Conservation (phyloP, 2,329 filamentous ascomycete species). For the Xylariaceae sp. region DNA sequence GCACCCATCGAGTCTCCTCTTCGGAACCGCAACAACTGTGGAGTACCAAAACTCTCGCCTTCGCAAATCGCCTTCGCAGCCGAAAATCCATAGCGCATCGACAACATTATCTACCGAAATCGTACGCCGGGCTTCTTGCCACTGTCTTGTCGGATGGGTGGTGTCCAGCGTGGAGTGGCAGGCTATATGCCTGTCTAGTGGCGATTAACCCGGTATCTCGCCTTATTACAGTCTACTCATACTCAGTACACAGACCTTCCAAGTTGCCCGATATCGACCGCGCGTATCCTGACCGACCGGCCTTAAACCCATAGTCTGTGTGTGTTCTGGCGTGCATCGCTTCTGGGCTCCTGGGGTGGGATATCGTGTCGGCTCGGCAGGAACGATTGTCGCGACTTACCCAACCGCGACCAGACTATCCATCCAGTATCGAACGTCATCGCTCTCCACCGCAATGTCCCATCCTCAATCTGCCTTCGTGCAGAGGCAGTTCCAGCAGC, state of each 20-base stretch:
- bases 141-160: slow-evolving; percentile 40
- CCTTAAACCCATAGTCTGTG: no score
- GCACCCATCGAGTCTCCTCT: neutral
- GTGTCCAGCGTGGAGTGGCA: slow-evolving; percentile 39
- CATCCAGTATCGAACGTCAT: neutral
- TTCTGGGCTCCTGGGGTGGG: no score
- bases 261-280: no score
- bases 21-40: no score
- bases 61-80: no score
- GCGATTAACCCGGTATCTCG: slow-evolving; percentile 11
- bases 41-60: no score
- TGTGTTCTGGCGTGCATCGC: no score
- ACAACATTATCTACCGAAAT: neutral
- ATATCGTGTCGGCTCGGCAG: no score
- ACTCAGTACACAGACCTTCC: neutral
- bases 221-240: neutral
- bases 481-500: slow-evolving; percentile 30
- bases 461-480: slow-evolving; percentile 28
- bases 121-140: slow-evolving; percentile 12
- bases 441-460: slow-evolving; percentile 23
- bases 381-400: no score
- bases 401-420: slow-evolving; percentile 1
- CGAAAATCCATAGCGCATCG: no score
- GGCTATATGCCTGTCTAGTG: slow-evolving; percentile 42
- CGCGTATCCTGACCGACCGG: no score